Evolutionary conservation across 306 rosid species (phyloP), one percentile per base, ranked within the genome.

Genomic region (Vicia villosa): DNA sequence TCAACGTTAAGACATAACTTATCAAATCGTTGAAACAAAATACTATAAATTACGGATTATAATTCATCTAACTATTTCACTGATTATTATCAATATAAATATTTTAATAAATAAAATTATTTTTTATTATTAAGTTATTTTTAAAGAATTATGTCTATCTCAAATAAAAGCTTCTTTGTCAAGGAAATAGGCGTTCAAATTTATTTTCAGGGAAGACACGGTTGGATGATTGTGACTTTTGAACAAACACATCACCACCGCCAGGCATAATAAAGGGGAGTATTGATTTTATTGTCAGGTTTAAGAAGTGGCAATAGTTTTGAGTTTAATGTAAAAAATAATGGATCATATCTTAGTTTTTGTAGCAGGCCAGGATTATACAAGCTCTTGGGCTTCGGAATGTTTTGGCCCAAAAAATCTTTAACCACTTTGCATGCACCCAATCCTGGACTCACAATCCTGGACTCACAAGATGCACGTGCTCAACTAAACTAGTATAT

Each of bases 181-280:
- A 55, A 55, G 52, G 4, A 57, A 57, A 45, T 46, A 9, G n/a
- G 62, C 4, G 37, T 74, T 55, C 41, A 65, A 30, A 26, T 57
- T 34, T 32, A 43, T 14, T 52, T 73, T 63, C 45, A 62, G 63
- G 37, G 17, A 26, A 21, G 15, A 49, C 43, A 42, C 38, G 30
- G 73, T 51, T 78, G 68, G 75, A 69, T 66, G 83, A 82, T 14
- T 45, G 66, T 19, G 83, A 74, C 72, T 19, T 12, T 1, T 55
- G 61, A 72, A 77, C 83, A 78, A 82, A 73, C 78, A 74, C 60
- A 79, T 74, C 78, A 78, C 74, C 62, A 63, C 83, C 42, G 59
- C 68, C 56, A 6, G 45, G 41, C 3, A 61, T 15, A 28, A 68
- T 32, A 4, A 71, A 42, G 7, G 0, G 14, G 32, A 50, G n/a